Percentiles rank a stretch among this genome's conserved stretches.
Conservation (phyloP, 345 rosid genomes). For the Arabidopsis suecica region DNA sequence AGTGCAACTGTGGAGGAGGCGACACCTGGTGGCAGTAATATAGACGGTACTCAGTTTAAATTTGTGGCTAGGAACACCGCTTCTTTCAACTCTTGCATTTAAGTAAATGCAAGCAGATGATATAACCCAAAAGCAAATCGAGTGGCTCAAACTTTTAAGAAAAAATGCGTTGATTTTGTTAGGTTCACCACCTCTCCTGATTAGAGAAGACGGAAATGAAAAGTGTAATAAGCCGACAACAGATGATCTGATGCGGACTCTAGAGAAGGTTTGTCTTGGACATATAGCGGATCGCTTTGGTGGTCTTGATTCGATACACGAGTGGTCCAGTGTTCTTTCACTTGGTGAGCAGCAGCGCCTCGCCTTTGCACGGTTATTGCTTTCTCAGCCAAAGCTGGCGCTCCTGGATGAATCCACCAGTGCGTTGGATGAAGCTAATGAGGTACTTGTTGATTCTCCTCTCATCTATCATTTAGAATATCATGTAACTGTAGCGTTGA, state of each 20-base stretch:
- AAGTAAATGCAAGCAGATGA: constrained; percentile 19
- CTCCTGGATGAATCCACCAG: constrained; percentile 92
- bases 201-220: constrained; percentile 35
- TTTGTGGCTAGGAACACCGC: background rate
- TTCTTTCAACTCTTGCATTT: constrained; percentile 19
- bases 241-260: constrained; percentile 63
- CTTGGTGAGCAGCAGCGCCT: constrained; percentile 98
- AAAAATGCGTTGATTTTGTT: constrained; percentile 28
- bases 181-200: constrained; percentile 63
- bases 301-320: constrained; percentile 67
- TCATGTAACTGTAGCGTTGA: background rate
- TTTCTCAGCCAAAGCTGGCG: constrained; percentile 80
- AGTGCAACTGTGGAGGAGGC: constrained; percentile 24
- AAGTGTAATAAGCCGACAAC: constrained; percentile 60
- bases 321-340: constrained; percentile 98
- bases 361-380: constrained; percentile 85
- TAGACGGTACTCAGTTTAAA: constrained; percentile 29
- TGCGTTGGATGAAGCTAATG: constrained; percentile 92
- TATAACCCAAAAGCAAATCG: background rate
- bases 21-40: constrained; percentile 39
- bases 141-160: constrained; percentile 15
- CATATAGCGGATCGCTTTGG: constrained; percentile 70
- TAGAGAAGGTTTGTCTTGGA: constrained; percentile 78
- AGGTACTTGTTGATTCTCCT: constrained; percentile 55
- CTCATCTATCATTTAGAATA: constrained; percentile 6